A percentile compares a stretch with the other conserved stretches of the same genome.
Conservation (phyloP, 371 early-diverging fungal genomes). For the Mucor irregularis region DNA sequence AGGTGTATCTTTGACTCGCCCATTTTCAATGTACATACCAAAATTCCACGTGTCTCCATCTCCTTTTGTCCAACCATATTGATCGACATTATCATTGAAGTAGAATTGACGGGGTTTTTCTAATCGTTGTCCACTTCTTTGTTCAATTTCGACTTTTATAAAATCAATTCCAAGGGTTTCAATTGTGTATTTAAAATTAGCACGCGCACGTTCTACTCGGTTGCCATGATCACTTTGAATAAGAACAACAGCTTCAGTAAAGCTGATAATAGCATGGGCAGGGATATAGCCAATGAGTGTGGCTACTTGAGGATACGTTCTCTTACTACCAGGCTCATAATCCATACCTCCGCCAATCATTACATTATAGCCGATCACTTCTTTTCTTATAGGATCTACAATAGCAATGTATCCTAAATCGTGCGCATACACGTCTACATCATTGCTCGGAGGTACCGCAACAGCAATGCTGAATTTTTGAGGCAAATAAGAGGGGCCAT, state of each 20-base stretch:
- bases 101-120: slow-evolving; percentile 62
- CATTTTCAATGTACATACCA: slow-evolving; percentile 86
- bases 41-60: slow-evolving; percentile 71
- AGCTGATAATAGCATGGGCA: slow-evolving; percentile 68
- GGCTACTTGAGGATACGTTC: slow-evolving; percentile 86
- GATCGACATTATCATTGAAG: slow-evolving; percentile 83
- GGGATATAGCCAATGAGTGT: slow-evolving; percentile 76
- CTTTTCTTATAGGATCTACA: slow-evolving; percentile 40
- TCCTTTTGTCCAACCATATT: slow-evolving; percentile 87
- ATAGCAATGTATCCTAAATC: slow-evolving; percentile 91
- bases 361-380: slow-evolving; percentile 85
- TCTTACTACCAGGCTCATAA: slow-evolving; percentile 91
- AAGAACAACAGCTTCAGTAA: slow-evolving; percentile 81
- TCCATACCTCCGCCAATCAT: slow-evolving; percentile 96
- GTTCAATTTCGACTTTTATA: slow-evolving; percentile 82
- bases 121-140: slow-evolving; percentile 68
- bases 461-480: slow-evolving; percentile 92
- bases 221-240: slow-evolving; percentile 92
- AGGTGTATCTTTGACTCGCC: slow-evolving; percentile 81
- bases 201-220: slow-evolving; percentile 92
- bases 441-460: slow-evolving; percentile 92
- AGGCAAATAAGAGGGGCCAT: slow-evolving; percentile 87
- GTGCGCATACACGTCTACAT: slow-evolving; percentile 93
- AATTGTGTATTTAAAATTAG: slow-evolving; percentile 93
- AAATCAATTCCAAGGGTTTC: slow-evolving; percentile 87